Base-by-base conservation (phyloP, 768 basidiomycete species). In the Leucosporidium scottii region DNA sequence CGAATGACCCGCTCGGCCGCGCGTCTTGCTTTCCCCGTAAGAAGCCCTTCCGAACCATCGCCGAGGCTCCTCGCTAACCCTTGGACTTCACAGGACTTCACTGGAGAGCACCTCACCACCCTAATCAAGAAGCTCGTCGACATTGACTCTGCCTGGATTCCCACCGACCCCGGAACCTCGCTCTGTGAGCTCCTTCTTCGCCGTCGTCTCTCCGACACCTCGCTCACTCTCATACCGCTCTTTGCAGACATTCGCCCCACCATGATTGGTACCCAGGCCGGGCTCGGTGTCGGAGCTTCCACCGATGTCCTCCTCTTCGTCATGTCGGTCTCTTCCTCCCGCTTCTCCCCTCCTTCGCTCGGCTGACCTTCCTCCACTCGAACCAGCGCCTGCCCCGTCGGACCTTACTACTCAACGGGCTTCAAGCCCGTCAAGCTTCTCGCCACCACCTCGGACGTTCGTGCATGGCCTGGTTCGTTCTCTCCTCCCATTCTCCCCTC, bases 71-170 rank as follows among this genome's bases (percentile, higher is more conserved):
- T 34, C 1, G 13, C 49, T 51, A 1, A 50, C 27, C 15, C 18
- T 28, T 25, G 0, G 3, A 28, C 21, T 34, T n/a, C 30, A 31
- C 61, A 75, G 90, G 84, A 82, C 7, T 98, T 97, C 78, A 79
- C 92, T 74, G 87, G 87, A 23, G 84, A 86, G 61, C 84, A 85
- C 18, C 80, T 94, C 48, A 80, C 87, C 1, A 83, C 87, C 63
- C 83, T 92, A 62, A 88, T 98, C 77, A 92, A 92, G 82, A 82
- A 87, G 78, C 87, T 98, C 73, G 81, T 97, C 74, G 83, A 84
- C 25, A 76, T 91, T 55, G 93, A 97, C 75, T 86, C 85, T 70
- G 83, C 89, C 68, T 98, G 93, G 93, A 90, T 98, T 74, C 94
- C 94, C 23, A 84, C 84, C 65, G 85, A 88, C 73, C 85, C 87